Evolutionary conservation across 176 grass and related monocot species (phyloP), one percentile per base, ranked within the genome.

Genomic region (Aechmea fasciata): DNA sequence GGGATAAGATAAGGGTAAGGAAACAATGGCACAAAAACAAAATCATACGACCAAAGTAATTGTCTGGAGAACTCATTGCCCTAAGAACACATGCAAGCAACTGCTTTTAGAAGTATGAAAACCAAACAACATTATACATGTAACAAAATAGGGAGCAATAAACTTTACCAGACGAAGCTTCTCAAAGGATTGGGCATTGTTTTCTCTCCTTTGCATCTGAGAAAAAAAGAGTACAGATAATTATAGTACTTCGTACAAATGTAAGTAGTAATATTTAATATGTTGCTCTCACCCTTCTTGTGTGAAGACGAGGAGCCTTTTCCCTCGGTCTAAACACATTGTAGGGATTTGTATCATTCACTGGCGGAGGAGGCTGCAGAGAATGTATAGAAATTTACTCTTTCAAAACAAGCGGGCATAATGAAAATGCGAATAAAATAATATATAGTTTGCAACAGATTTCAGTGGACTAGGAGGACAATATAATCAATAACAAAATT

Each of bases 261-360:
- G 33, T 41, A 41, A 41, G 33, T 41, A 53, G 52, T 51, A 74
- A 25, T 70, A 53, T 66, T 47, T 63, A 82, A 41, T 24, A 14
- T 59, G 54, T 17, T 17, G 18, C 15, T 79, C 86, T 53, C 70
- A 99, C 94, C 90, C 89, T 87, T 93, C 94, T 92, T 72, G 94
- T 86, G 85, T 99, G 94, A 85, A 92, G 82, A 53, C 94, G 86
- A 70, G 86, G 84, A 57, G 84, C 82, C 77, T 93, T 99, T 83
- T 99, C 94, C 73, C 94, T 93, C 70, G 94, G 90, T 79, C 94
- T 90, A 76, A 99, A 99, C 33, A 99, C 94, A 93, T 99, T 99
- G 67, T 93, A 99, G 49, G 94, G 94, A 73, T 90, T 97, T 22
- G 89, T 99, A 82, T 99, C 94, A 78, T 87, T 99, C 57, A 87